A percentile compares a stretch with the other conserved stretches of the same genome.
Evolutionary conservation across 116 monocot genomes (phyloP).

Genomic region (Trichopus zeylanicus): DNA sequence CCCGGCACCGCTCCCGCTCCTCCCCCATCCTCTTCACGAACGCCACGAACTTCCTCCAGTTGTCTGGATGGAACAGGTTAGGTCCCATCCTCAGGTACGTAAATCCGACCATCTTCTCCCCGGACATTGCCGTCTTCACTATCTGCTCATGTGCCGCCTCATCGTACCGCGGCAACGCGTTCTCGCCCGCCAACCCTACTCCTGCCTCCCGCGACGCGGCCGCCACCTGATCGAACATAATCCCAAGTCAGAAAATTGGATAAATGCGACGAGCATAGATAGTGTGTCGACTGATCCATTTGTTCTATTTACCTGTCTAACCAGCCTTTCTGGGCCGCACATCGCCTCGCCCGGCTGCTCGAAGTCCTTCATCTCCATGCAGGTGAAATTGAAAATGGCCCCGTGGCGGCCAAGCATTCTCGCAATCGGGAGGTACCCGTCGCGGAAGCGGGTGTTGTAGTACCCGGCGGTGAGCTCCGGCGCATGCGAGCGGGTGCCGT

Average conservation of each 20-base stretch:
- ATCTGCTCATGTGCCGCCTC: slow-evolving; percentile 65
- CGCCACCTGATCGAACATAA: too few species aligned
- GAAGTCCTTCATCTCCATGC: slow-evolving; percentile 70
- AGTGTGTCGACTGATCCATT: too few species aligned
- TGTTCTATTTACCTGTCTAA: slow-evolving; percentile 82
- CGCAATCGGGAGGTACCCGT: slow-evolving; percentile 80
- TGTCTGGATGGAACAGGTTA: slow-evolving; percentile 61
- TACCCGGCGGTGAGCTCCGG: slow-evolving; percentile 91
- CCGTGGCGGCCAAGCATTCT: slow-evolving; percentile 57
- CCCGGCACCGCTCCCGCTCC: slow-evolving; percentile 14
- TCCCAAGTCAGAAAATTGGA: too few species aligned
- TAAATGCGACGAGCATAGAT: too few species aligned
- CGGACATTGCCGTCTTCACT: slow-evolving; percentile 28
- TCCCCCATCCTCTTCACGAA: slow-evolving; percentile 70
- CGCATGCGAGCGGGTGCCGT: slow-evolving; percentile 67
- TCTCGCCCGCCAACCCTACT: slow-evolving; percentile 77
- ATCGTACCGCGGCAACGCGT: slow-evolving; percentile 80
- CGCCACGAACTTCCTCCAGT: slow-evolving; percentile 65
- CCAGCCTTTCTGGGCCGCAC: slow-evolving; percentile 73
- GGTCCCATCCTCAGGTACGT: slow-evolving; percentile 75
- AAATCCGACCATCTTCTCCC: slow-evolving; percentile 54
- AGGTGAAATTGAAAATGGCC: slow-evolving; percentile 84
- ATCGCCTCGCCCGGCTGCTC: slow-evolving; percentile 81
- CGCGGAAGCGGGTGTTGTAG: slow-evolving; percentile 67
- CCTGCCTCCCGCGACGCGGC: slow-evolving; percentile 44